Evolutionary conservation across 768 basidiomycete genomes (phyloP), one percentile per base, ranked within the genome.

Genomic region (Fistulinella prunicolor): DNA sequence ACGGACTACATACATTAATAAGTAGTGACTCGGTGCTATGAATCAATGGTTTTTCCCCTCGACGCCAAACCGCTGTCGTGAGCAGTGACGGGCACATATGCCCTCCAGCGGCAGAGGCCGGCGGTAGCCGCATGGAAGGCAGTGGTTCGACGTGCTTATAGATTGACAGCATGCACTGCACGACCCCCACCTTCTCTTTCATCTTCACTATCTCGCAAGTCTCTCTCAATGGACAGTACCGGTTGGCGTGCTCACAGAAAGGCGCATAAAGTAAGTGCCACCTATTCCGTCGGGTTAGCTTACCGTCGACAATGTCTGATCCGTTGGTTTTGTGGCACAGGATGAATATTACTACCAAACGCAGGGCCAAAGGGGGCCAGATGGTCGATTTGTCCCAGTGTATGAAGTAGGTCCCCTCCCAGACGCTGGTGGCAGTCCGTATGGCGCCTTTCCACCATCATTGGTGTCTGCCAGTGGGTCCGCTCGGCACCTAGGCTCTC

Each of bases 201-300:
- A 40, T 43, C 32, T 4, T 20, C 19, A 19, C 23, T 23, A 40
- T 10, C 9, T 19, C 5, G 5, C 49, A 30, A 39, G 19, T 40
- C 22, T 22, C 21, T 19, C 16, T 32, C 17, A 38, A 89, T 91
- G 87, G 89, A 90, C 62, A 81, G 77, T 49, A 70, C 81, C 45
- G 90, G 89, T 47, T 91, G 89, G 88, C 78, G 78, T 56, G 86
- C 87, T 29, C 73, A 74, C 14, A 76, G 81, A 44, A 76, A 77
- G 52, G 89, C 83, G 3, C 70, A 76, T 43, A 77, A 76, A 69
- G 83, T 77, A 54, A 49, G 71, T 4, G 10, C 55, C 26, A 41
- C 37, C 17, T 34, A 34, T 16, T 34, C 12, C 32, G 9, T 35
- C n/a, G n/a, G n/a, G n/a, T n/a, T n/a, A n/a, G n/a, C n/a, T 20